Conservation (phyloP, 805 yeast species). For the Cyberlindnera xishuangbannaensis region DNA sequence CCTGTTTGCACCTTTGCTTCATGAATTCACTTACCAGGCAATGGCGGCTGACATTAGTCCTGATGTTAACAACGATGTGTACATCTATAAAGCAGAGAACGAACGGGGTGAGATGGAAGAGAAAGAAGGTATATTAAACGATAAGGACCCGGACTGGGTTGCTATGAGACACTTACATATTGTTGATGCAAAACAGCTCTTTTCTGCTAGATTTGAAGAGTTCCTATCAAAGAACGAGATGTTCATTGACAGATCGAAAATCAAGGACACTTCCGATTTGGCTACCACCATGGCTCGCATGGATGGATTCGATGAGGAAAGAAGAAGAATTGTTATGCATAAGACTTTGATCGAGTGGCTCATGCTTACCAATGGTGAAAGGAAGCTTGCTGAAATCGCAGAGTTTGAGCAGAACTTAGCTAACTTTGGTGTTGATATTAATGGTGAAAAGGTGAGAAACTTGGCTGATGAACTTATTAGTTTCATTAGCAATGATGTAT, state of each 20-base stretch:
- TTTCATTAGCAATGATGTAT: constrained; percentile 42
- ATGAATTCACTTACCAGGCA: constrained; percentile 88
- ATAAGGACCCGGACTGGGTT: constrained; percentile 66
- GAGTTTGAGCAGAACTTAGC: constrained; percentile 82
- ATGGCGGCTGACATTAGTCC: constrained; percentile 72
- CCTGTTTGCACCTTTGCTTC: constrained; percentile 74
- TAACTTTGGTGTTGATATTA: constrained; percentile 63
- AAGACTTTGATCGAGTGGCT: constrained; percentile 60
- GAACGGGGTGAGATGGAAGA: constrained; percentile 41
- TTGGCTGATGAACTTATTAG: constrained; percentile 58
- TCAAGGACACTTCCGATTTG: constrained; percentile 63
- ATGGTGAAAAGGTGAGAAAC: constrained; percentile 55
- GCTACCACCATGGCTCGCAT: constrained; percentile 69
- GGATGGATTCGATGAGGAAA: constrained; percentile 61
- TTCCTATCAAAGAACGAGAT: constrained; percentile 69
- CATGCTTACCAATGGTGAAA: constrained; percentile 49
- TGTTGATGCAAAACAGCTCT: constrained; percentile 60
- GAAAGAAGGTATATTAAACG: constrained; percentile 46
- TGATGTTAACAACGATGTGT: constrained; percentile 39
- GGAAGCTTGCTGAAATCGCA: constrained; percentile 63
- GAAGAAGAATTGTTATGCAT: constrained; percentile 55
- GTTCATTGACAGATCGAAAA: constrained; percentile 61
- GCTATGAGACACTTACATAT: constrained; percentile 69
- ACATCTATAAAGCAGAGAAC: constrained; percentile 49
- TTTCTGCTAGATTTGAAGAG: constrained; percentile 53